These are phyloP conservation scores for Rhynchosporium agropyri DNA, from an alignment of 2,329 filamentous ascomycete genomes.

Conservation along the genomic window DNA sequence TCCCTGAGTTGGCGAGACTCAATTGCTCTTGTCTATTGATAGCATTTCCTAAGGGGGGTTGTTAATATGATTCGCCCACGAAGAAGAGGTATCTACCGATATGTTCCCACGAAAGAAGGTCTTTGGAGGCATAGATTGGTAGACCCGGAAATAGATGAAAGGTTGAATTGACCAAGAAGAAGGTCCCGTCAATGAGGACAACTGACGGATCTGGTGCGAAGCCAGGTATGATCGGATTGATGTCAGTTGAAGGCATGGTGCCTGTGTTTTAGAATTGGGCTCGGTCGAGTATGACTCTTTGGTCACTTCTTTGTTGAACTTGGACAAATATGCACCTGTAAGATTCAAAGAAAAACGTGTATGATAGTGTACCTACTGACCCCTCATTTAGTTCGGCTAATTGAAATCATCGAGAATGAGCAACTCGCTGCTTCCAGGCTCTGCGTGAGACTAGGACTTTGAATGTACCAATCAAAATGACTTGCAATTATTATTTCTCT, in stretches of 20 bases:
- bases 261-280: slow-evolving; percentile 12
- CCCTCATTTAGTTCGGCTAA: slow-evolving; percentile 6
- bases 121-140: slow-evolving; percentile 45
- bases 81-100: slow-evolving; percentile 20
- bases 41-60: slow-evolving; percentile 41
- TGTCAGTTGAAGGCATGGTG: slow-evolving; percentile 29
- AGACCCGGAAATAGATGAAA: slow-evolving; percentile 62
- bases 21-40: slow-evolving; percentile 47
- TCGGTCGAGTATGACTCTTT: background rate
- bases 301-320: background rate
- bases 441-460: background rate
- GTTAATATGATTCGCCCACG: background rate
- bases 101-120: slow-evolving; percentile 37
- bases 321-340: background rate
- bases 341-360: too few species aligned
- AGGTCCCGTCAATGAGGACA: slow-evolving; percentile 39
- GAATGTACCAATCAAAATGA: background rate
- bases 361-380: background rate
- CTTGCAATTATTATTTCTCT: background rate
- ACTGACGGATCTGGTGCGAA: slow-evolving; percentile 43
- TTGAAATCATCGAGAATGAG: background rate
- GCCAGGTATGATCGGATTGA: slow-evolving; percentile 32
- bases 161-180: slow-evolving; percentile 54
- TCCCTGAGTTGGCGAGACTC: slow-evolving; percentile 41
- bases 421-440: background rate